These are phyloP conservation scores for Kappamyces sp. DNA, from an alignment of 192 early-diverging fungal species.

Conservation along the genomic window DNA sequence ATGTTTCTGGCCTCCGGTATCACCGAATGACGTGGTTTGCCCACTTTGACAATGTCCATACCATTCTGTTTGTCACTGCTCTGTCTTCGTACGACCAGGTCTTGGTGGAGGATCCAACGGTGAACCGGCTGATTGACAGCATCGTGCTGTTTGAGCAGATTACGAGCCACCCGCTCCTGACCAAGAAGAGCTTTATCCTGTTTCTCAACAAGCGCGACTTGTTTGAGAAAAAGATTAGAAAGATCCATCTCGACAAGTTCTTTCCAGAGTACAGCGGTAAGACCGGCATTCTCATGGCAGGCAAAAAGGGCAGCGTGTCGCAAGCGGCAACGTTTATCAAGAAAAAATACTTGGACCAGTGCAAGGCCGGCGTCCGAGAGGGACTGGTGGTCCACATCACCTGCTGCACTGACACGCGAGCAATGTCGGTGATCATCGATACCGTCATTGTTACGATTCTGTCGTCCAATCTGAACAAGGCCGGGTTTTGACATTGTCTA, in stretches of 20 bases:
- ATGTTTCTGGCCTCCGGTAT: conserved; percentile 66
- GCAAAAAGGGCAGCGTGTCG: conserved; percentile 3
- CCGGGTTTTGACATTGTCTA: no score
- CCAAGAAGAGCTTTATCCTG: conserved; percentile 19
- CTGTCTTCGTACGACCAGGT: conserved; percentile 37
- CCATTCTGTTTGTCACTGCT: conserved; percentile 38
- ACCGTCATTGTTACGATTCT: conserved; percentile 10
- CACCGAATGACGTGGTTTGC: conserved; percentile 43
- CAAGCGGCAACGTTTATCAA: conserved; percentile 9
- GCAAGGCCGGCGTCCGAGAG: neutral
- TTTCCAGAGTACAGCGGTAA: conserved; percentile 25
- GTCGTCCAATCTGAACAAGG: no score
- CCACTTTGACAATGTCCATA: conserved; percentile 19
- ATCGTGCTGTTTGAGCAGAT: conserved; percentile 37
- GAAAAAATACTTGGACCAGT: conserved; percentile 6
- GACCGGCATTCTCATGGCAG: neutral
- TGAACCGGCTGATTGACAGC: conserved; percentile 43
- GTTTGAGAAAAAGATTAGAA: conserved; percentile 15
- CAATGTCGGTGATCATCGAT: neutral
- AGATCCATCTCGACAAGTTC: conserved; percentile 7
- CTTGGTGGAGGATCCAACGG: conserved; percentile 36
- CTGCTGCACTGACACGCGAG: conserved; percentile 14
- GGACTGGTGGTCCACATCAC: neutral
- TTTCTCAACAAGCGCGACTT: conserved; percentile 26
- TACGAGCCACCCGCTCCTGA: conserved; percentile 32